phyloP scores from a whole-genome alignment of 2,329 filamentous ascomycete species.

The Chrysoporthe austroafricana region DNA sequence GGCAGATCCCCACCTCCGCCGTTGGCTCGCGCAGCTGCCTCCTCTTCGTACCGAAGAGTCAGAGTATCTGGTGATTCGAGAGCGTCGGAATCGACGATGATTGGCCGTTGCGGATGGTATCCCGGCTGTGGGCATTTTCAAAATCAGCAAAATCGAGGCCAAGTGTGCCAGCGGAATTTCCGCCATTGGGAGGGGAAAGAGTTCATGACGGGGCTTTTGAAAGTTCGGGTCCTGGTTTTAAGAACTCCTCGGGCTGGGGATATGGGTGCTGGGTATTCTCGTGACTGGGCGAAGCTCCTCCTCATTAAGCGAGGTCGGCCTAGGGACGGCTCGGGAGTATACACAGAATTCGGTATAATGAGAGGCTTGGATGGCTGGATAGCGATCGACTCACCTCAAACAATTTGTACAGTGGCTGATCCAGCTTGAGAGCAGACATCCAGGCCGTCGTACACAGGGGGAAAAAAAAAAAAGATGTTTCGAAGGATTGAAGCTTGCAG shows the following conservation, averaged over 20 bases:
- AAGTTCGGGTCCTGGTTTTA: too few relatives aligned
- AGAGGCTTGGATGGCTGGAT: constrained; percentile 36
- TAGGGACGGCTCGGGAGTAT: too few relatives aligned
- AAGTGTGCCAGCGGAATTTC: not conserved
- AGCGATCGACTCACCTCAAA: constrained; percentile 58
- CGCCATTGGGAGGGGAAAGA: too few relatives aligned
- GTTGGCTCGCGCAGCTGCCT: constrained; percentile 53
- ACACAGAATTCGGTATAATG: too few relatives aligned
- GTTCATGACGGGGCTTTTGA: too few relatives aligned
- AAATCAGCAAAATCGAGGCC: constrained; percentile 10
- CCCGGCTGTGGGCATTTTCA: constrained; percentile 47
- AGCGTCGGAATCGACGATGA: constrained; percentile 59
- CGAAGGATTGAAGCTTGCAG: constrained; percentile 30
- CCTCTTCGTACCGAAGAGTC: constrained; percentile 61
- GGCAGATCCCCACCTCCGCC: constrained; percentile 51
- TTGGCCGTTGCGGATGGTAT: constrained; percentile 57
- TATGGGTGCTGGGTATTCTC: too few relatives aligned
- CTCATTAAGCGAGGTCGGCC: too few relatives aligned
- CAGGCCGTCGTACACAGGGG: constrained; percentile 47
- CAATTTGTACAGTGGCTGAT: constrained; percentile 59
- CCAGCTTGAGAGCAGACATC: constrained; percentile 63
- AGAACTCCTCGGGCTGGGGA: too few relatives aligned
- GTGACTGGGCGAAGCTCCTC: too few relatives aligned
- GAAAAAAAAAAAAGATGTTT: constrained; percentile 25
- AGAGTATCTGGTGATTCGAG: constrained; percentile 62